These are phyloP conservation scores for Magnusiomyces suaveolens DNA, from an alignment of 1,139 yeast genomes.

Conservation along the genomic window DNA sequence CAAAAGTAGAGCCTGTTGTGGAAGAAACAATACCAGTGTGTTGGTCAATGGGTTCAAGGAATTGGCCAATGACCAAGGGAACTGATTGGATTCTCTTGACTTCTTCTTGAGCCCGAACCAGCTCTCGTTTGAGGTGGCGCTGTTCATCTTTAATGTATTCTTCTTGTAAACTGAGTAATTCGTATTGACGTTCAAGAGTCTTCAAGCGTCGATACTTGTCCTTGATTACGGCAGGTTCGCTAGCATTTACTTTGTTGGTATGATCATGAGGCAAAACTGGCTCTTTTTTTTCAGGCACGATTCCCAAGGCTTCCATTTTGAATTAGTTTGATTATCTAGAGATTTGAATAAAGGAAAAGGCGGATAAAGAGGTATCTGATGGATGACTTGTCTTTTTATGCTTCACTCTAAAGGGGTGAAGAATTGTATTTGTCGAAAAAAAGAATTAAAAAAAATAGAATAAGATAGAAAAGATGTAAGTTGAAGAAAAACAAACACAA, in stretches of 20 bases:
- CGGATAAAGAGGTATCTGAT: background rate
- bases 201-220: constrained; percentile 59
- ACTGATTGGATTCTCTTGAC: constrained; percentile 95
- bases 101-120: constrained; percentile 95
- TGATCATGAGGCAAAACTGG: background rate
- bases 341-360: background rate
- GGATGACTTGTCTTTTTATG: background rate
- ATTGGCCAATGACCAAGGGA: constrained; percentile 96
- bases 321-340: background rate
- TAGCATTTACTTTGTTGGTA: constrained; percentile 16
- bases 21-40: constrained; percentile 94
- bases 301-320: constrained; percentile 53
- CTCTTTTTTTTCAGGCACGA: constrained; percentile 28
- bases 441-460: background rate
- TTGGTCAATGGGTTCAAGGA: constrained; percentile 94
- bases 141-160: constrained; percentile 97
- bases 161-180: constrained; percentile 75
- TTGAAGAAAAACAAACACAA: too few relatives aligned
- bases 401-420: background rate
- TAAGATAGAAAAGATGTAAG: background rate
- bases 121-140: constrained; percentile 87
- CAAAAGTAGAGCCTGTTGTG: constrained; percentile 95
- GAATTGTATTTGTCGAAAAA: background rate
- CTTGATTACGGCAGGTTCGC: background rate
- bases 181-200: constrained; percentile 81